Base-by-base conservation (phyloP, 331 rosid species). In the Acacia pycnantha region DNA sequence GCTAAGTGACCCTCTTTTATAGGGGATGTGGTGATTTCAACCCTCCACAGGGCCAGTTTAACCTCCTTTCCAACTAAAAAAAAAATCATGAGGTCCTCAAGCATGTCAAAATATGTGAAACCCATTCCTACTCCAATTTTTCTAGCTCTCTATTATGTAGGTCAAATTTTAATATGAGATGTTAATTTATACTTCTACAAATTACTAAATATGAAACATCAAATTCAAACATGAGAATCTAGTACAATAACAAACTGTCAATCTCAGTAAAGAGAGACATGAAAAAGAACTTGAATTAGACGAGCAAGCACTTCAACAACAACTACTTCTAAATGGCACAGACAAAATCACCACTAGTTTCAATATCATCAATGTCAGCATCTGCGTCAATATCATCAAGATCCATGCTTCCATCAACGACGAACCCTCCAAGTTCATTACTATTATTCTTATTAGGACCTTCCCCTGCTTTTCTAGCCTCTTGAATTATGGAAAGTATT, bases 331-430 rank as follows among this genome's bases (percentile, higher is more conserved):
- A 81, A 11, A 75, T 80, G 8, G 96, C 92, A 70, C 96, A 92
- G 31, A 93, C 99, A 89, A 92, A 93, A 88, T 93, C 99, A 50
- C 94, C 99, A 41, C 99, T 93, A 13, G 94, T 86, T 53, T 96
- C 99, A 19, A 90, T 77, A 44, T 96, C 99, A 83, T 93, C 98
- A 4, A 90, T 87, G 89, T 93, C 98, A 50, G 86, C 83, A 84
- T 95, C 99, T 9, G 90, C 74, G 76, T 93, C 97, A 35, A 90
- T 8, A 24, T 96, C 98, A 80, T 93, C 98, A 78, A 95, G 90
- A 82, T 95, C 98, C 97, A 93, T 87, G 81, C 97, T 91, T 21
- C 94, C 95, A 14, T 91, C 95, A 47, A 92, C 86, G 79, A 88
- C 81, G n/a, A 73, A 89, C 10, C 84, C 94, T 67, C 91, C 91